These are phyloP conservation scores for Albophoma yamanashiensis DNA, from an alignment of 2,329 filamentous ascomycete species.

Conservation along the genomic window DNA sequence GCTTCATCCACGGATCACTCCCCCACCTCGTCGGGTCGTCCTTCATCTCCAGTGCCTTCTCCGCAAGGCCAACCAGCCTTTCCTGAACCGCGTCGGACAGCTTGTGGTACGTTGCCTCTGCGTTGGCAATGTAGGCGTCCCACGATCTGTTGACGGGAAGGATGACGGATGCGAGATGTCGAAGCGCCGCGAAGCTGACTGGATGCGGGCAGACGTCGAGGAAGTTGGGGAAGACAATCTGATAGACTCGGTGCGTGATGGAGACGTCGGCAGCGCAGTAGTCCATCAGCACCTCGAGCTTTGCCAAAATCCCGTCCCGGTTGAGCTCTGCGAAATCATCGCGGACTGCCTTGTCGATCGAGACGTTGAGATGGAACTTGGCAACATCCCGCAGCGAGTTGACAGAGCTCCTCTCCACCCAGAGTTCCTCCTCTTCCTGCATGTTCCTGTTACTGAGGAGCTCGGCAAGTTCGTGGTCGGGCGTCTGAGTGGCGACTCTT, in stretches of 20 bases:
- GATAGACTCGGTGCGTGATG: slow-evolving; percentile 88
- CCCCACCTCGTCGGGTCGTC: slow-evolving; percentile 56
- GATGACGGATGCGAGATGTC: slow-evolving; percentile 89
- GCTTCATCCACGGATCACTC: slow-evolving; percentile 80
- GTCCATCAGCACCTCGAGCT: slow-evolving; percentile 73
- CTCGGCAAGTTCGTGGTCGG: slow-evolving; percentile 58
- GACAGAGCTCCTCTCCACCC: slow-evolving; percentile 88
- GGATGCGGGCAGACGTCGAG: slow-evolving; percentile 87
- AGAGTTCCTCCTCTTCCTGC: slow-evolving; percentile 87
- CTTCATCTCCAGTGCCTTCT: slow-evolving; percentile 69
- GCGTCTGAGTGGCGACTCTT: slow-evolving; percentile 60
- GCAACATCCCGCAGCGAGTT: slow-evolving; percentile 94
- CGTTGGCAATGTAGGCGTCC: slow-evolving; percentile 73
- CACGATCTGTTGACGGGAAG: slow-evolving; percentile 82
- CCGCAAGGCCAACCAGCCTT: slow-evolving; percentile 60
- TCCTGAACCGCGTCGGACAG: slow-evolving; percentile 70
- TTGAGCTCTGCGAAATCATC: slow-evolving; percentile 81
- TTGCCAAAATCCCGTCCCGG: slow-evolving; percentile 55
- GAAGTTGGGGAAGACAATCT: slow-evolving; percentile 85
- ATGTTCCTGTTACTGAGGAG: slow-evolving; percentile 58
- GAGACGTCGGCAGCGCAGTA: slow-evolving; percentile 94
- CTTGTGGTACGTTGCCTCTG: slow-evolving; percentile 73
- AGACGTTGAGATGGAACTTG: slow-evolving; percentile 86
- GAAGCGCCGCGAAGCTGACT: slow-evolving; percentile 88
- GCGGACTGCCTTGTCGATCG: slow-evolving; percentile 80